Base-by-base conservation (phyloP, 148 eudicot genomes). In the Chenopodium berlandieri region DNA sequence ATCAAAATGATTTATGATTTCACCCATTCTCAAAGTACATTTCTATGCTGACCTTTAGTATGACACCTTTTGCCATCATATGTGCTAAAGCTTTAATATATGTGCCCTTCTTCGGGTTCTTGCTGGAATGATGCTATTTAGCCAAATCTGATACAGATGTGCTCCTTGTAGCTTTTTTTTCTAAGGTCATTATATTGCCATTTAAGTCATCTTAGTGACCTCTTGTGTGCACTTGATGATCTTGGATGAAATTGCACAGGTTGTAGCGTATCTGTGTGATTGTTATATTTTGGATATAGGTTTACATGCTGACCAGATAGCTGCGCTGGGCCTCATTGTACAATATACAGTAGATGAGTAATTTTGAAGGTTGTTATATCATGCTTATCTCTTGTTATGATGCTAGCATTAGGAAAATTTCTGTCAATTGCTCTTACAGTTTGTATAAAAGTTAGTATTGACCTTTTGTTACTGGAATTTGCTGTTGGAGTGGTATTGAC, bases 91-190 rank as follows among this genome's bases (percentile, higher is more conserved):
- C 47, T 54, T 54, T 5, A 40, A 58, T 62, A n/a, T 76, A 10
- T 76, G 47, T 76, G 30, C 77, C 27, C 48, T 66, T 10, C 5
- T 63, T 23, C 37, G 30, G 2, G 50, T 5, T 75, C 66, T 47
- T 52, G 78, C 84, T 27, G 30, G 30, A 0, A 27, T 27, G 30
- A 27, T 27, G 30, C 30, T 27, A 27, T 27, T 85, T 88, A 88
- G 90, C 90, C 90, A 88, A 85, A 88, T 88, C 90, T 81, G 90
- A 85, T 32, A 73, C 73, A 64, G 65, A 56, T 85, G 86, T 74
- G 88, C 90, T 88, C 88, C 90, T 81, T 85, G 75, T 85, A 84
- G 84, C 86, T 46, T 70, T 65, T 30, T 46, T 48, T 31, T 73
- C 78, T 47, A 31, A 66, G 71, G 62, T 52, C 52, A 47, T 30